phyloP scores from a whole-genome alignment of 2,329 filamentous ascomycete genomes.

The Stemphylium lycopersici region DNA sequence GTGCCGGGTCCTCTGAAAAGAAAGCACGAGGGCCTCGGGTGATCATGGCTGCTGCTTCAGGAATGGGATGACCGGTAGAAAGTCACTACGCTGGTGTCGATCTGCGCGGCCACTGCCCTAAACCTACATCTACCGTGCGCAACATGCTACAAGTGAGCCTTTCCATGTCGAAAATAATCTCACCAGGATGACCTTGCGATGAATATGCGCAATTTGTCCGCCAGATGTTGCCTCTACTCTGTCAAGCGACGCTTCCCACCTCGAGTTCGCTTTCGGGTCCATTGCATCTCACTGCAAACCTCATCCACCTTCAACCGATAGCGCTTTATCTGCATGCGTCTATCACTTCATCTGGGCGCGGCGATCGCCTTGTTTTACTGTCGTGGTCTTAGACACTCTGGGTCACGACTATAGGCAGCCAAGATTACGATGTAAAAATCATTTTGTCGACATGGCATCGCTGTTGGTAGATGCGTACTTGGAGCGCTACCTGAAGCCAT shows the following conservation, averaged over 20 bases:
- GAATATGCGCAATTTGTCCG: background rate
- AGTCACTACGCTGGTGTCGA: background rate
- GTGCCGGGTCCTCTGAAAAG: background rate
- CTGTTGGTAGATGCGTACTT: background rate
- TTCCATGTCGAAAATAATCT: background rate
- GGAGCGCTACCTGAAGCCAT: background rate
- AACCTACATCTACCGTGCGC: background rate
- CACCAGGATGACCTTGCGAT: conserved; percentile 1
- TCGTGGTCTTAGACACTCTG: conserved; percentile 1
- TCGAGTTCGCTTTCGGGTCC: background rate
- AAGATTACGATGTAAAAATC: background rate
- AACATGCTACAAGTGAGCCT: background rate
- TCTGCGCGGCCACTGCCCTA: background rate
- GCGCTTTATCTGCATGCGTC: background rate
- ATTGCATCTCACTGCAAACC: background rate
- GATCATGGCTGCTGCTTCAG: background rate
- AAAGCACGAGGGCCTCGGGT: background rate
- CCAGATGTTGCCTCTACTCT: background rate
- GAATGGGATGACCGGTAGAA: background rate
- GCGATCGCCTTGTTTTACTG: background rate
- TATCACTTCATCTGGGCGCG: background rate
- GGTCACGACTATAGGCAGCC: conserved; percentile 1
- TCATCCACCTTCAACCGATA: background rate
- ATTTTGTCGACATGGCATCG: too few species aligned
- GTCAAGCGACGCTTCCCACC: background rate